phyloP scores from a whole-genome alignment of 345 rosid species.

The Kandelia obovata region DNA sequence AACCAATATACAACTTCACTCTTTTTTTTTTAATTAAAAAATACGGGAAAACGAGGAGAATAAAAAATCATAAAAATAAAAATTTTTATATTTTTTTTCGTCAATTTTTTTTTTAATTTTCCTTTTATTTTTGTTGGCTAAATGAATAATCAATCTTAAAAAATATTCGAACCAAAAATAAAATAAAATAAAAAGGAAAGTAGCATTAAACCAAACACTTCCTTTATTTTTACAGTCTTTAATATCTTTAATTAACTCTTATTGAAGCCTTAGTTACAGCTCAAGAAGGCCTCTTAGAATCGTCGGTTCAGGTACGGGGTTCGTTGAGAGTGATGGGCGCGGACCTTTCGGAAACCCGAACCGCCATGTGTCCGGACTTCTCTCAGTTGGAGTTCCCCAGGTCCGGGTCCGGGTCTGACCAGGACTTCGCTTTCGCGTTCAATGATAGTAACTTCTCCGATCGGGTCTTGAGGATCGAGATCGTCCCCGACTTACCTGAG shows the following conservation, averaged over 20 bases:
- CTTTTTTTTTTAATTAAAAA: too few relatives aligned
- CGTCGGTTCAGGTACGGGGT: background rate
- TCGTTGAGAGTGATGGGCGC: conserved; percentile 33
- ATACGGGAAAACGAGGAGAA: too few relatives aligned
- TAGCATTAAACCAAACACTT: background rate
- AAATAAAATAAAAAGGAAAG: too few relatives aligned
- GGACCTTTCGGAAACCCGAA: conserved; percentile 41
- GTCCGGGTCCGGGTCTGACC: conserved; percentile 23
- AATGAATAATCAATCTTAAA: too few relatives aligned
- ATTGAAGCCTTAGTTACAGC: background rate
- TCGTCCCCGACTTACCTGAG: conserved; percentile 44
- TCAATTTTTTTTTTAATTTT: too few relatives aligned
- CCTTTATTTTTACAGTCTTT: too few relatives aligned
- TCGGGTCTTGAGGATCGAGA: conserved; percentile 65
- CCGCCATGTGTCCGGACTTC: conserved; percentile 44
- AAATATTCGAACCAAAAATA: too few relatives aligned
- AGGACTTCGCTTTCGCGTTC: conserved; percentile 76
- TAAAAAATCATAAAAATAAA: too few relatives aligned
- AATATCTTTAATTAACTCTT: background rate
- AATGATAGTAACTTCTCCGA: conserved; percentile 77
- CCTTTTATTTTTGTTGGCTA: too few relatives aligned
- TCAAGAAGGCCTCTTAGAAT: background rate
- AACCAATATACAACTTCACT: too few relatives aligned
- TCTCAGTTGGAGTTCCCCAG: conserved; percentile 22
- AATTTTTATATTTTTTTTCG: too few relatives aligned